Evolutionary conservation across 345 rosid genomes (phyloP).

Genomic region (Corymbia maculata): DNA sequence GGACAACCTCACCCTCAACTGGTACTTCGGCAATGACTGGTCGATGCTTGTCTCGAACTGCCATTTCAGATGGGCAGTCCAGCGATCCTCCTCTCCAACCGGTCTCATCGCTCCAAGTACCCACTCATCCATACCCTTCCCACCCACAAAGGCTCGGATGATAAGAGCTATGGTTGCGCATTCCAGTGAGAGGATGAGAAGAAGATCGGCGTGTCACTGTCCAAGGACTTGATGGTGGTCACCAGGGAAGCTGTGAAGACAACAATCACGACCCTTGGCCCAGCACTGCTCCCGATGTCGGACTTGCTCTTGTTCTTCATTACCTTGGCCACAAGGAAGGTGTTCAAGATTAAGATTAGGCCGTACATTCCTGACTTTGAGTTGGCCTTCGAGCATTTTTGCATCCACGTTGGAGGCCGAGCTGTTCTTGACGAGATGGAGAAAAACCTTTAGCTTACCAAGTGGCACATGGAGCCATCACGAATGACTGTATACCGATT

Average conservation of each 20-base stretch:
- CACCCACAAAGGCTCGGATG: not conserved
- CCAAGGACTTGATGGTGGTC: not conserved
- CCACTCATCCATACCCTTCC: not conserved
- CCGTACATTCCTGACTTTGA: not conserved
- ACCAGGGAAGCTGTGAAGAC: not conserved
- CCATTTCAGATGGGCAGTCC: not conserved
- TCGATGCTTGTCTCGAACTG: not conserved
- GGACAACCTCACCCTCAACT: not conserved
- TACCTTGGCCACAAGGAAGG: not conserved
- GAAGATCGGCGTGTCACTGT: not conserved
- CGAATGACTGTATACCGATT: not conserved
- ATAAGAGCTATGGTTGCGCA: not conserved
- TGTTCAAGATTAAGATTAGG: not conserved
- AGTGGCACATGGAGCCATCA: not conserved
- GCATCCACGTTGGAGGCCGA: not conserved
- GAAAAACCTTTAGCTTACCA: not conserved
- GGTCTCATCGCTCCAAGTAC: not conserved
- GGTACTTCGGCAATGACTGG: not conserved
- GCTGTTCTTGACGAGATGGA: not conserved
- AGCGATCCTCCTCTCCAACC: not conserved
- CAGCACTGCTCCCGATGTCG: not conserved
- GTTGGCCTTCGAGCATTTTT: not conserved
- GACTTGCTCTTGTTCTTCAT: not conserved
- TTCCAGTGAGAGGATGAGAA: not conserved
- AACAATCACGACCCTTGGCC: not conserved